Conservation (phyloP, 2,329 filamentous ascomycete species). For the Leptographium galeiforme region DNA sequence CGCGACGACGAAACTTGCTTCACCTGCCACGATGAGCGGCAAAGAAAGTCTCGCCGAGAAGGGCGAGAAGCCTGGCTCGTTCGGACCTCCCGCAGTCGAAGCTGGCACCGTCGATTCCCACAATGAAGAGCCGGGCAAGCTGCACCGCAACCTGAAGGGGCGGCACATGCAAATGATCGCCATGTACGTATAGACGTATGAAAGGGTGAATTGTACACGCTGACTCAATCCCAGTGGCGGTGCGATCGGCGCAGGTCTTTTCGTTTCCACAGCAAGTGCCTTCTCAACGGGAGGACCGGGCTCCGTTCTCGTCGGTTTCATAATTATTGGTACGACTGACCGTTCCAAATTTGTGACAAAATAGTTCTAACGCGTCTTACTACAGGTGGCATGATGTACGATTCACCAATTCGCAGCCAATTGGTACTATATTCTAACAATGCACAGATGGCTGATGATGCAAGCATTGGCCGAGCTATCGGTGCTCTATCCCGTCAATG, state of each 20-base stretch:
- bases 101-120: too few relatives aligned
- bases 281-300: constrained; percentile 47
- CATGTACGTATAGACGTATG: constrained; percentile 11
- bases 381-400: constrained; percentile 35
- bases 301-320: constrained; percentile 33
- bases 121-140: constrained; percentile 1
- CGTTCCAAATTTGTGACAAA: neutral
- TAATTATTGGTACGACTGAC: constrained; percentile 24
- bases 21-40: too few relatives aligned
- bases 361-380: neutral
- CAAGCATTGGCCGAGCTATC: constrained; percentile 48
- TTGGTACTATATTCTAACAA: neutral
- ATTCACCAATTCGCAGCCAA: constrained; percentile 24
- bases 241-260: constrained; percentile 44
- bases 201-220: too few relatives aligned
- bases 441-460: constrained; percentile 16
- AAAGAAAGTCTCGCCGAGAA: too few relatives aligned
- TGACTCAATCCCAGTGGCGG: constrained; percentile 15
- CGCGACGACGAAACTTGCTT: too few relatives aligned
- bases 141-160: constrained; percentile 21
- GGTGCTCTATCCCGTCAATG: constrained; percentile 46
- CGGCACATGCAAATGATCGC: constrained; percentile 36
- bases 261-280: constrained; percentile 52
- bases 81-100: too few relatives aligned
- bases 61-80: too few relatives aligned